Evolutionary conservation across 805 yeast species (phyloP), one percentile per base, ranked within the genome.

Genomic region (Tetrapisispora pingtungensis): DNA sequence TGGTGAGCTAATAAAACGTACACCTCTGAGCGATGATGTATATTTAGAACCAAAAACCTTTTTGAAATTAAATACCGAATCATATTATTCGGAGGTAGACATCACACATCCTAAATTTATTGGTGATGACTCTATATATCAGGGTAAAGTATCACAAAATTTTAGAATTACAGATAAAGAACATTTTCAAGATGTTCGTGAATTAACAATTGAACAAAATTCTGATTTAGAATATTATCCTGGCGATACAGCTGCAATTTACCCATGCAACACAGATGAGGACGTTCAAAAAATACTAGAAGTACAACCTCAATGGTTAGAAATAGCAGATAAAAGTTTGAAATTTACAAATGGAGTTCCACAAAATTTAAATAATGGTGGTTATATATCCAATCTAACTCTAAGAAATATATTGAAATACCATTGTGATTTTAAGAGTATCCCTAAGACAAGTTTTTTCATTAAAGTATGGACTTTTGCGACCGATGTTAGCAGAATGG

Each of bases 111-210:
- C 36, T 10, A 41, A 49, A 18, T 46, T 58, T 43, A 20, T 44
- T 1, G 60, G 59, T 3, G 54, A 51, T 28, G 47, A 43, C 1
- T 43, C 46, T 1, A 10, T 40, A n/a, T 41, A 52, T 7, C 45
- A 43, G 7, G 95, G 84, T 0, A 64, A 51, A 10, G 70, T 89
- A 7, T 45, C 49, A 0, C 37, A 49, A 1, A 86, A 86, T 55
- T 49, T 62, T 0, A 65, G 96, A 46, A 66, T 93, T 14, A 90
- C 97, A 0, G 61, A 75, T 0, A 48, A 51, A 0, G 80, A 77
- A 42, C 97, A 93, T 65, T 87, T 86, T 65, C 97, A 93, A 62
- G 97, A 93, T 59, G 95, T 90, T 1, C 70, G 96, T 33, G 77
- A 74, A 43, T 61, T 88, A 13, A 56, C 59, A 0, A 66, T 86